These are phyloP conservation scores for Sequoia sempervirens DNA, from an alignment of 75 land plant species.

Conservation along the genomic window DNA sequence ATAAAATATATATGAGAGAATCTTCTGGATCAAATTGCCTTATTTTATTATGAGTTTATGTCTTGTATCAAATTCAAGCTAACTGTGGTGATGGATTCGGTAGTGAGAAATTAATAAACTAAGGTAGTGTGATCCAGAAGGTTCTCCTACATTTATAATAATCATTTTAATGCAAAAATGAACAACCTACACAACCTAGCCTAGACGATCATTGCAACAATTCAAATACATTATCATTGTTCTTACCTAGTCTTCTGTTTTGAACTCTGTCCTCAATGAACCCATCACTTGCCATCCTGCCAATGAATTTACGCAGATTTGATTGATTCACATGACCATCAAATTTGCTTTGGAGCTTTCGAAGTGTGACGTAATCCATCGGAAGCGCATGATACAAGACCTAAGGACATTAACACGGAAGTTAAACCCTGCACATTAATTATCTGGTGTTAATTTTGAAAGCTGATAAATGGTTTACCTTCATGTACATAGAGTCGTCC, in stretches of 20 bases:
- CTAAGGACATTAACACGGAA: conserved; percentile 14
- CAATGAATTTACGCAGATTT: conserved; percentile 50
- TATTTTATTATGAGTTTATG: not conserved
- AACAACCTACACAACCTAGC: no score
- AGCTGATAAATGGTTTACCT: conserved; percentile 26
- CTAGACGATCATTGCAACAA: no score
- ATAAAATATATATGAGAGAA: not conserved
- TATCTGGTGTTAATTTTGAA: not conserved
- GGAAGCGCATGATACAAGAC: conserved; percentile 74
- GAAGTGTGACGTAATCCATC: conserved; percentile 53
- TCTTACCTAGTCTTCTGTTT: conserved; percentile 51
- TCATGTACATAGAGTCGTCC: conserved; percentile 53
- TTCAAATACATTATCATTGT: not conserved
- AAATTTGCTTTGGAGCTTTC: conserved; percentile 64
- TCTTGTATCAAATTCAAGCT: not conserved
- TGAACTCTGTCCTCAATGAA: conserved; percentile 38
- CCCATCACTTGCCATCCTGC: conserved; percentile 62
- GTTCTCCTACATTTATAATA: no score
- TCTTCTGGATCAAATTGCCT: not conserved
- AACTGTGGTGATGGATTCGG: not conserved
- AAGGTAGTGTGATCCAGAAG: not conserved
- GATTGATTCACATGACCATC: conserved; percentile 45
- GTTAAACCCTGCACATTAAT: not conserved
- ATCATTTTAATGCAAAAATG: no score
- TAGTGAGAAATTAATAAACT: not conserved